Evolutionary conservation across 1,284 basidiomycete species (phyloP), one percentile per base, ranked within the genome.

Genomic region (Fomitopsis palustris): DNA sequence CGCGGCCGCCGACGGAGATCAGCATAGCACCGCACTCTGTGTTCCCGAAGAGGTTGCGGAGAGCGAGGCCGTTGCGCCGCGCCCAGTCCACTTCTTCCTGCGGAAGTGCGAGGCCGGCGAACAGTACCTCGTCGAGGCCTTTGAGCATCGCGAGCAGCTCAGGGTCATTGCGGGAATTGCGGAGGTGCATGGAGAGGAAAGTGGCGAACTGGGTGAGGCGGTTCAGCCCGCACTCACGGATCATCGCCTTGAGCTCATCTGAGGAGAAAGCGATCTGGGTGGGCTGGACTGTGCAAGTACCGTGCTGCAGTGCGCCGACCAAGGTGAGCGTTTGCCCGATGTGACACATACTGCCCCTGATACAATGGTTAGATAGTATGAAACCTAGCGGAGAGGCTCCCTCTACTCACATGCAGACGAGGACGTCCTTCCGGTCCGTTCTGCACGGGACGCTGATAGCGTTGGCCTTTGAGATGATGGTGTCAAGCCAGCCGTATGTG

Each of bases 41-140:
- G 71, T 81, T 88, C n/a, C 87, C 87, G 67, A 89, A 90, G 17
- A 88, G 76, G 68, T 88, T 90, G 83, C 75, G 79, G 53, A 90
- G 68, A 61, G 77, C 81, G 61, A 90, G 77, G 37, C 81, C 81
- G 61, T 83, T 81, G 55, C 75, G 73, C 63, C 78, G 77, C 29
- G 83, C 86, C 77, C 81, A 90, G 21, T 81, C 78, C 69, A 88
- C 87, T 29, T 72, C 69, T 23, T 71, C 71, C 4, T 55, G 52
- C 1, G 70, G 64, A 1, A 72, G 63, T 14, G 64, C 56, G 7
- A 72, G 59, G 6, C 71, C 71, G 14, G 67, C 65, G 62, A 70
- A 70, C 19, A 71, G 58, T 14, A 71, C 63, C 60, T 72, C 70
- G 55, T 72, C 71, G 33, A 72, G 64, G 14, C 60, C 58, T 56